Evolutionary conservation across 73 alveolate species (phyloP).

Genomic region (Tetrahymena elliotti): DNA sequence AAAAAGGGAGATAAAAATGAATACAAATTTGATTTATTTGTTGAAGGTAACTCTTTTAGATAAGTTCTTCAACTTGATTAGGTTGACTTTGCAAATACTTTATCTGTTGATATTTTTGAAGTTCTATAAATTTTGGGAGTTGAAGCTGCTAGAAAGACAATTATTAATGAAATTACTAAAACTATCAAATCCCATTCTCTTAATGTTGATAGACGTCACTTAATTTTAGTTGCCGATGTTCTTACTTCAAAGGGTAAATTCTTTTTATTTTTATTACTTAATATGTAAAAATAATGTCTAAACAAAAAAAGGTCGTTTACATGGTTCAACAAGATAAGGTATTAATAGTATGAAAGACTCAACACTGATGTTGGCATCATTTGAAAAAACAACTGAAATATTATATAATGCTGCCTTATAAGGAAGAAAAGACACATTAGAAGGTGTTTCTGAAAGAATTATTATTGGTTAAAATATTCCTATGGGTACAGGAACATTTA

Average conservation of each 20-base stretch:
- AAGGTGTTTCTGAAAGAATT: constrained; percentile 36
- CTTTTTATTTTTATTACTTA: not conserved
- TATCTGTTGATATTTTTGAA: constrained; percentile 18
- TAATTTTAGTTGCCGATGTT: constrained; percentile 15
- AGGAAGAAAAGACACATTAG: constrained; percentile 26
- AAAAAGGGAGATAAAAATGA: not conserved
- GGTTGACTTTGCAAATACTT: constrained; percentile 13
- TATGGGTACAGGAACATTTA: constrained; percentile 37
- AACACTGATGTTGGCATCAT: constrained; percentile 30
- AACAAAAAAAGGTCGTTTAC: not conserved
- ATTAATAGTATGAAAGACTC: constrained; percentile 14
- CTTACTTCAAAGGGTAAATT: constrained; percentile 25
- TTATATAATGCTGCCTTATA: constrained; percentile 24
- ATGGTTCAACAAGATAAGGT: constrained; percentile 29
- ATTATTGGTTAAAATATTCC: constrained; percentile 32
- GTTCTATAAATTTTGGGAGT: constrained; percentile 18
- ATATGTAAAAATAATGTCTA: not conserved
- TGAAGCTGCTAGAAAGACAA: constrained; percentile 31
- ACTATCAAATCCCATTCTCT: constrained; percentile 22
- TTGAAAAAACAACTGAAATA: constrained; percentile 35
- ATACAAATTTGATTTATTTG: constrained; percentile 5
- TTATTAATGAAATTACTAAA: constrained; percentile 10
- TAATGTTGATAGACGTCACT: constrained; percentile 21
- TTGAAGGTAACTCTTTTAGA: constrained; percentile 10
- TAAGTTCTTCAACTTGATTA: constrained; percentile 8